Conservation (phyloP, 345 rosid species). For the Citrus cavaleriei region DNA sequence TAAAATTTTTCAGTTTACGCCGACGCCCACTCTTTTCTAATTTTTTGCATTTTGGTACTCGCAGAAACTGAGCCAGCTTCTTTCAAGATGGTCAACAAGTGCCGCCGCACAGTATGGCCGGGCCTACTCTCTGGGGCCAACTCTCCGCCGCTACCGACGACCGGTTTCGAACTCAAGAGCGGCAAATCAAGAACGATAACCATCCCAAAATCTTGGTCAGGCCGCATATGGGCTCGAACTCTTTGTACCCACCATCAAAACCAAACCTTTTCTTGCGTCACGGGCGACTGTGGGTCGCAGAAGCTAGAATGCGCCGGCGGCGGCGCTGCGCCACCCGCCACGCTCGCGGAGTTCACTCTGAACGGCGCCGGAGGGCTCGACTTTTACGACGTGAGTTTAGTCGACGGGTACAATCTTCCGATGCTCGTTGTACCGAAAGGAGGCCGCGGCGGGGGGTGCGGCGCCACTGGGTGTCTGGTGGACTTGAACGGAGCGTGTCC, state of each 20-base stretch:
- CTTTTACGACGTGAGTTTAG: conserved; percentile 78
- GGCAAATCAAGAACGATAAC: conserved; percentile 59
- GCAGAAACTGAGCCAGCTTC: conserved; percentile 46
- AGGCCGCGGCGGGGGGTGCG: conserved; percentile 51
- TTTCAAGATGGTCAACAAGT: conserved; percentile 69
- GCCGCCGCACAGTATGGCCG: conserved; percentile 80
- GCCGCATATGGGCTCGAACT: conserved; percentile 84
- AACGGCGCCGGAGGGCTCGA: conserved; percentile 74
- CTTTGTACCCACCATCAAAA: conserved; percentile 44
- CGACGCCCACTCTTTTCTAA: no score
- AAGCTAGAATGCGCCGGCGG: conserved; percentile 57
- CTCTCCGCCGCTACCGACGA: conserved; percentile 61
- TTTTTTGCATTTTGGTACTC: not conserved
- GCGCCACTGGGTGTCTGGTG: conserved; percentile 82
- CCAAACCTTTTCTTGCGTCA: conserved; percentile 52
- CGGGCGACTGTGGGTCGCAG: conserved; percentile 85
- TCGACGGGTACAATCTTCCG: conserved; percentile 70
- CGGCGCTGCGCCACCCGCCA: conserved; percentile 82
- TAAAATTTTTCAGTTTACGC: not conserved
- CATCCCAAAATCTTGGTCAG: conserved; percentile 74
- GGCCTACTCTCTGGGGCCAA: conserved; percentile 82
- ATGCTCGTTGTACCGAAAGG: conserved; percentile 56
- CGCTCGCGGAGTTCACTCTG: conserved; percentile 86
- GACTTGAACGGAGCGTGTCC: conserved; percentile 87
- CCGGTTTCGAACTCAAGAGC: conserved; percentile 59